phyloP scores from a whole-genome alignment of 176 grass and related monocot species.

The Lolium rigidum region DNA sequence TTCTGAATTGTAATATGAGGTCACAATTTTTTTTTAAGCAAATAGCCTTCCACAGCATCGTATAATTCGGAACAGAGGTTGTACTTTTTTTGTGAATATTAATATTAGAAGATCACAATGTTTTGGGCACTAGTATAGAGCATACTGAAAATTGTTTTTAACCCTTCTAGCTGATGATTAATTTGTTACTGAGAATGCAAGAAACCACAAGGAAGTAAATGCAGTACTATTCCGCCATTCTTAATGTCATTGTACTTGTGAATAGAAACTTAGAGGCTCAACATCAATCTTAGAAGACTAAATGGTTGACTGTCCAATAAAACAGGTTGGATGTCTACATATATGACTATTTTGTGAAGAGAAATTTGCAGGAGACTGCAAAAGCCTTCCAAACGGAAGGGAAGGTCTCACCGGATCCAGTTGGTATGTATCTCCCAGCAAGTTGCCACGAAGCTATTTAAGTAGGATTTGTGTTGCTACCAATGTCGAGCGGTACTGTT shows the following conservation, averaged over 20 bases:
- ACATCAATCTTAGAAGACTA: conserved; percentile 23
- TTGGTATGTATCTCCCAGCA: conserved; percentile 69
- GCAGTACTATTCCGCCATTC: conserved; percentile 6
- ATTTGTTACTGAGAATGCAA: conserved; percentile 15
- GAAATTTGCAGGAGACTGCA: conserved; percentile 95
- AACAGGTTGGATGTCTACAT: conserved; percentile 99
- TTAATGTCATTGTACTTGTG: background rate
- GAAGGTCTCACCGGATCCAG: conserved; percentile 97
- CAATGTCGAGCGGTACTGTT: background rate
- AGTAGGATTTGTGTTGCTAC: background rate
- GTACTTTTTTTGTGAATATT: background rate
- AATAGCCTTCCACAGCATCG: too few species aligned
- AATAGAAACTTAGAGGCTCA: background rate
- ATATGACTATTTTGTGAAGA: conserved; percentile 99
- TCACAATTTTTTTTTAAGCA: too few species aligned
- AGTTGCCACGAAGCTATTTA: conserved; percentile 34
- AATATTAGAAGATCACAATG: background rate
- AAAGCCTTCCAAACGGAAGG: conserved; percentile 99
- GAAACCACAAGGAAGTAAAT: conserved; percentile 4
- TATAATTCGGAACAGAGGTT: too few species aligned
- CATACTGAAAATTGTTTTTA: background rate
- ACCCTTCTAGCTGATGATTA: conserved; percentile 19
- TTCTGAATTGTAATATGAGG: background rate
- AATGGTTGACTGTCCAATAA: conserved; percentile 26
- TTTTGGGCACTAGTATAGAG: conserved; percentile 3